These are phyloP conservation scores for Pseudocohnilembus persalinus DNA, from an alignment of 169 alveolate species.

Conservation along the genomic window DNA sequence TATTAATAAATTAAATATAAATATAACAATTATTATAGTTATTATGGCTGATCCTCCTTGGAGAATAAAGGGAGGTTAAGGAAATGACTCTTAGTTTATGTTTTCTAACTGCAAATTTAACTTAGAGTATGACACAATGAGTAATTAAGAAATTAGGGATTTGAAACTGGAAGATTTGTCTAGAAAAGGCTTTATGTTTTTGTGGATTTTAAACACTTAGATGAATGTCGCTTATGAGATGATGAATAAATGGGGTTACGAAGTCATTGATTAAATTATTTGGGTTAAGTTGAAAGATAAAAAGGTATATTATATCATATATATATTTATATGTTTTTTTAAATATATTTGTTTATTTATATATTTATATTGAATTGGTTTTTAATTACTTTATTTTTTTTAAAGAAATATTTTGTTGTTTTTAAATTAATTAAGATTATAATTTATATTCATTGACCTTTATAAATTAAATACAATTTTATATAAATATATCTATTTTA, in stretches of 20 bases:
- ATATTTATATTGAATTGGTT: too few relatives aligned
- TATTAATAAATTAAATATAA: background rate
- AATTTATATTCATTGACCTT: too few relatives aligned
- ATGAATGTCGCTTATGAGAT: constrained; percentile 69
- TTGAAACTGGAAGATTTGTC: constrained; percentile 66
- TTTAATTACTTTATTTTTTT: too few relatives aligned
- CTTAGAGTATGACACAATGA: constrained; percentile 70
- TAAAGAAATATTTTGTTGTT: too few relatives aligned
- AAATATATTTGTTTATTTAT: too few relatives aligned
- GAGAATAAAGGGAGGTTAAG: constrained; percentile 81
- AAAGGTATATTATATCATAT: constrained; percentile 28
- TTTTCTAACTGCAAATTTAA: constrained; percentile 73
- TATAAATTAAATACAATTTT: too few relatives aligned
- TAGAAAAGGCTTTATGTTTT: constrained; percentile 51
- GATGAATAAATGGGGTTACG: constrained; percentile 82
- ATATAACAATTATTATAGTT: constrained; percentile 25
- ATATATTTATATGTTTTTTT: background rate
- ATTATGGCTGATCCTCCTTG: constrained; percentile 80
- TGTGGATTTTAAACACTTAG: constrained; percentile 70
- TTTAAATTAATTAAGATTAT: too few relatives aligned
- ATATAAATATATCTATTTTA: too few relatives aligned
- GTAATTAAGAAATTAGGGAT: constrained; percentile 73
- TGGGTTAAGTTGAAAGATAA: constrained; percentile 74
- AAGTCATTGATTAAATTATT: constrained; percentile 67
- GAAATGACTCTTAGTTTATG: constrained; percentile 76